Base-by-base conservation (phyloP, 2,329 filamentous ascomycete species). In the Penicillium sp. region DNA sequence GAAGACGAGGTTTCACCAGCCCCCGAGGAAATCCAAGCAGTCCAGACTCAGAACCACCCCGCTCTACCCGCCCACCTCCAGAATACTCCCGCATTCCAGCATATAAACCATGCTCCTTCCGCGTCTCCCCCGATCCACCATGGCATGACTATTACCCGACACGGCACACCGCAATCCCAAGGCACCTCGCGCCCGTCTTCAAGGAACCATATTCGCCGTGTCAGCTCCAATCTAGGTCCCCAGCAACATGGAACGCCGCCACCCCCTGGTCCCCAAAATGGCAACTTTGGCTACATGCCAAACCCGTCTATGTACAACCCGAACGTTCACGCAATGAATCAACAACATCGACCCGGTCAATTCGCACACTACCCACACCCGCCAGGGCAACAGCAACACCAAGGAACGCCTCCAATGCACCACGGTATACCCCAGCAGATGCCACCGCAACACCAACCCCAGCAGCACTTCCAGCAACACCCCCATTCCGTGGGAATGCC, bases 81-180 rank as follows among this genome's bases (percentile, higher is more conserved):
- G 58, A 82, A 85, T 60, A 81, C 85, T 64, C 77, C 83, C 34
- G 79, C 79, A n/a, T 95, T 92, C 69, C 85, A 90, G 61, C 90
- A 93, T 66, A 87, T 96, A 61, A 84, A 90, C 69, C 89, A 94
- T 65, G 92, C 91, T 18, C 89, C 91, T 10, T 95, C 91, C 22
- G 90, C 88, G 31, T 97, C 93, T 22, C 93, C 93, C 54, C 93
- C 93, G 3, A 90, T 97, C 62, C 83, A 84, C 48, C 95, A 92
- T 68, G 88, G 88, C 59, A 83, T 88, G 60, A 83, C 84, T 22
- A 91, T 88, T 59, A 83, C 85, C 55, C 86, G 92, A 59, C 87
- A 89, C 52, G 87, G 90, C 57, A 96, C 92, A 6, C 92, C 92
- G 14, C 90, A 96, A 68, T 89, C 91, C 4, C 85, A 86, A 59